A percentile compares a stretch with the other conserved stretches of the same genome.
These are phyloP conservation scores for Trichomonas gallinae DNA, from an alignment of 208 protist species.

Conservation along the genomic window DNA sequence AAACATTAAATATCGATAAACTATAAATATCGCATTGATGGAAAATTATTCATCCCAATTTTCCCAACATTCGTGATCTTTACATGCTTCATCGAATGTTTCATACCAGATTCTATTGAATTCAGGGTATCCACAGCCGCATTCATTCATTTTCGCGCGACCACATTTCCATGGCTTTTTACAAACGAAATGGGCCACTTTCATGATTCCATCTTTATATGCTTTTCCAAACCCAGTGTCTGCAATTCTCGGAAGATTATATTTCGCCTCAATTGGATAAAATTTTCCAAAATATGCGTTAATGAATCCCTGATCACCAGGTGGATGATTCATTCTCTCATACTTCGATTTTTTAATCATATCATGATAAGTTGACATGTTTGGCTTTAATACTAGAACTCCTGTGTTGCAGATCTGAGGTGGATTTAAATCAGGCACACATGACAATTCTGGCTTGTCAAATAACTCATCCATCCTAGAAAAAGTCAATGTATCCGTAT, in stretches of 20 bases:
- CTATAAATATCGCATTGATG: no score
- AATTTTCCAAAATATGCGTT: not conserved
- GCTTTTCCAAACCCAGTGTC: not conserved
- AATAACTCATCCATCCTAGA: not conserved
- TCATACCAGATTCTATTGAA: not conserved
- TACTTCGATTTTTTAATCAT: not conserved
- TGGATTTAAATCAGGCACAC: not conserved
- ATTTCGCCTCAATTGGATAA: not conserved
- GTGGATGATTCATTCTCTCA: no score
- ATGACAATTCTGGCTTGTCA: not conserved
- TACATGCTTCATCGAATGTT: not conserved
- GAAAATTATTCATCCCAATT: not conserved
- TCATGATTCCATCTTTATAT: not conserved
- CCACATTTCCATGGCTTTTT: constrained; percentile 18
- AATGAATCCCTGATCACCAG: not conserved
- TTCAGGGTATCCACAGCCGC: not conserved
- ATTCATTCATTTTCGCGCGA: not conserved
- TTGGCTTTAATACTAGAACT: not conserved
- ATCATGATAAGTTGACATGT: not conserved
- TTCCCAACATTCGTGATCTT: not conserved
- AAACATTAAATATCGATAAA: no score
- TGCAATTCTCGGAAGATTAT: not conserved
- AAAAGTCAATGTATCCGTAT: not conserved
- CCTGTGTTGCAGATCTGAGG: not conserved
- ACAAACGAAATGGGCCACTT: not conserved